phyloP scores from a whole-genome alignment of 1,284 basidiomycete species.

The Cryptococcus amylolentus region DNA sequence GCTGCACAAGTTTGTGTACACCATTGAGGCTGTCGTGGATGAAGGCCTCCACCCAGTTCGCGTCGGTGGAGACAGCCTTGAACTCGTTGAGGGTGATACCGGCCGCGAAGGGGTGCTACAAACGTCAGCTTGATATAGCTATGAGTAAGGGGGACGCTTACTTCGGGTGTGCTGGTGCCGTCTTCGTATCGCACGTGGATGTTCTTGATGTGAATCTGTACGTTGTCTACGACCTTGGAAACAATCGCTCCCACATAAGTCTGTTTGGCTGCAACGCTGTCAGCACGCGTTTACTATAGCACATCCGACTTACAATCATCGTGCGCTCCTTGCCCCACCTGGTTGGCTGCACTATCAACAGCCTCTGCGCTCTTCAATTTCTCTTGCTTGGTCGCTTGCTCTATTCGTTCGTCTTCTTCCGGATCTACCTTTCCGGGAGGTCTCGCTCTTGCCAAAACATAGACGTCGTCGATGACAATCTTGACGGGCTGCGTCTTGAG shows the following conservation, averaged over 20 bases:
- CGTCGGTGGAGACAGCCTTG: conserved; percentile 89
- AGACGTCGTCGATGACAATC: conserved; percentile 89
- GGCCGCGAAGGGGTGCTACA: conserved; percentile 86
- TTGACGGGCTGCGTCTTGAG: conserved; percentile 90
- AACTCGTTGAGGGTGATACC: conserved; percentile 91
- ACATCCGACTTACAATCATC: conserved; percentile 29
- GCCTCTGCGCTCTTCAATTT: conserved; percentile 85
- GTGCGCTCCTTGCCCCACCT: conserved; percentile 38
- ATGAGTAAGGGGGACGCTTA: conserved; percentile 48
- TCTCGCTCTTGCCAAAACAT: conserved; percentile 61
- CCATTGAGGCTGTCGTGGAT: conserved; percentile 84
- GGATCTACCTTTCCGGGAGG: conserved; percentile 59
- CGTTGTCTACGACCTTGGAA: conserved; percentile 90
- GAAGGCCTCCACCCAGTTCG: conserved; percentile 88
- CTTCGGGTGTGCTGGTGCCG: conserved; percentile 84
- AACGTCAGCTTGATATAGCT: background rate
- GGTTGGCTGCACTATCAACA: conserved; percentile 59
- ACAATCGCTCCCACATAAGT: conserved; percentile 79
- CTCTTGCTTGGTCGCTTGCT: conserved; percentile 83
- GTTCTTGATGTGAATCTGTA: conserved; percentile 92
- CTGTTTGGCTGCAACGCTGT: conserved; percentile 56
- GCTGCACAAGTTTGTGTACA: conserved; percentile 89
- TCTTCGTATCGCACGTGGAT: conserved; percentile 98
- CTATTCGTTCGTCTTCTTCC: conserved; percentile 77
- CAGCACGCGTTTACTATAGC: background rate